Evolutionary conservation across 768 basidiomycete genomes (phyloP), one percentile per base, ranked within the genome.

Genomic region (Termitomyces sp.): DNA sequence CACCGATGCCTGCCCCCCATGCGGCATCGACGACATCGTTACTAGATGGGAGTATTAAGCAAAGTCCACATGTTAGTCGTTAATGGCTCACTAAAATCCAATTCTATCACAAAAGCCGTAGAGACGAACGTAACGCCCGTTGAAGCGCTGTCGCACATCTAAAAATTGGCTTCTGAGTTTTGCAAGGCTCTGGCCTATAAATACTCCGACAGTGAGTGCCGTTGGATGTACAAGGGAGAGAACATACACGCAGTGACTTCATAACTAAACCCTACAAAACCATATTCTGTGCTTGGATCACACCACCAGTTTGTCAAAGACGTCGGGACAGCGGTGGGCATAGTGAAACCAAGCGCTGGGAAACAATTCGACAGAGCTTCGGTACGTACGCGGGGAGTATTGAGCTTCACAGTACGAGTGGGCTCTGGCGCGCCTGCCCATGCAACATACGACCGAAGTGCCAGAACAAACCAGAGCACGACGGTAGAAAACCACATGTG

Each of bases 231-330:
- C 18, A 58, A 35, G 20, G 63, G 14, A 48, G 35, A 30, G 35
- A 55, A 57, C 59, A 18, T 49, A 87, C 88, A 89, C 12, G 73
- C 77, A 44, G 84, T 81, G 26, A 91, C 77, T 65, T 88, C 88
- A 63, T 91, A 91, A 68, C 87, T 87, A 71, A 91, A 87, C 0
- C 88, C 89, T 52, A 91, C 71, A 67, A 91, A 91, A 0, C 82
- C 89, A 64, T 89, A 90, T 68, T 92, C 89, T 0, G 80, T 82
- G 56, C 73, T 71, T 40, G 72, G 68, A 57, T 80, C 68, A 67
- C 89, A 92, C 89, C 88, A 87, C 85, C 85, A 87, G 54, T 75
- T 74, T 10, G 72, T 70, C 38, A 76, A 56, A 2, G 80, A 79
- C 1, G 68, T 57, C 0, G 87, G 86, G 9, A 80, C 67, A 1